Conservation (phyloP, 768 basidiomycete species). For the Lactarius akahatsu region DNA sequence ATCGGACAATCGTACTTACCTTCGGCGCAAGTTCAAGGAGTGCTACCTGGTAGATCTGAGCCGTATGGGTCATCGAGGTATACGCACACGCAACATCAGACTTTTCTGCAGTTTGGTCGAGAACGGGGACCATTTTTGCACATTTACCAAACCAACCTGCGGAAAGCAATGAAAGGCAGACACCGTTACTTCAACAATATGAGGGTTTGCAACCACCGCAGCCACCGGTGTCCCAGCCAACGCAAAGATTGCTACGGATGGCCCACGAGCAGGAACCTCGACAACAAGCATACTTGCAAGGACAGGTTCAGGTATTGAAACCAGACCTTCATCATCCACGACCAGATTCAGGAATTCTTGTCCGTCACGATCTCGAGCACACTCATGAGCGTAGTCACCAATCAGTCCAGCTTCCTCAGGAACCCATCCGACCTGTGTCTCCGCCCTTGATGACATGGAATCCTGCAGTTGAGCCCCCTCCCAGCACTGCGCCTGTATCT, state of each 20-base stretch:
- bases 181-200: not conserved
- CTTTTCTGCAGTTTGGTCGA: not conserved
- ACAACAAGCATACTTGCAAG: constrained; percentile 16
- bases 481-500: constrained; percentile 53
- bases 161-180: not conserved
- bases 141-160: not conserved
- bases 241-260: constrained; percentile 5
- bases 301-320: constrained; percentile 30
- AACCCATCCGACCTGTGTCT: constrained; percentile 50
- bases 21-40: not conserved
- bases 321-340: constrained; percentile 33
- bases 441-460: constrained; percentile 78
- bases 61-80: constrained; percentile 4
- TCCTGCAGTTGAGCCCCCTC: constrained; percentile 76
- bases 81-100: not conserved
- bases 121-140: not conserved
- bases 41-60: not conserved
- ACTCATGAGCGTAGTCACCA: constrained; percentile 31
- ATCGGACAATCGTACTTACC: not conserved
- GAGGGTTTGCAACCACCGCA: not conserved
- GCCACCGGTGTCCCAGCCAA: constrained; percentile 5
- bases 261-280: constrained; percentile 13
- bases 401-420: constrained; percentile 30
- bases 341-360: constrained; percentile 24
- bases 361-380: constrained; percentile 31